Evolutionary conservation across 768 basidiomycete genomes (phyloP).

Genomic region (Sporobolomyces phaffii): DNA sequence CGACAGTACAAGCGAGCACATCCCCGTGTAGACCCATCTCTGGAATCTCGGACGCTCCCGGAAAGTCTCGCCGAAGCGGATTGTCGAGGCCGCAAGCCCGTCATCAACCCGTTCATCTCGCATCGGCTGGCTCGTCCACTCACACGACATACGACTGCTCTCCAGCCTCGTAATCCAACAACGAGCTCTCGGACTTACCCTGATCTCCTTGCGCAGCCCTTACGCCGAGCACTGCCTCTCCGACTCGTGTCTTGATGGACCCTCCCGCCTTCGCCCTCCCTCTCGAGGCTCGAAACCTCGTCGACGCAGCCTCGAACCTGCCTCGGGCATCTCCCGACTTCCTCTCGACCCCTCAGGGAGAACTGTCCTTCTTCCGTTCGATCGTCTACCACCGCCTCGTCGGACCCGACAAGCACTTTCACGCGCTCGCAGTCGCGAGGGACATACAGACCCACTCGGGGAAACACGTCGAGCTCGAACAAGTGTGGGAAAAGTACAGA

Average conservation of each 20-base stretch:
- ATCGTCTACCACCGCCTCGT: conserved; percentile 74
- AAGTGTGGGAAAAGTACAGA: conserved; percentile 68
- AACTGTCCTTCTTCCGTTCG: conserved; percentile 77
- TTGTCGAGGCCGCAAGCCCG: no score
- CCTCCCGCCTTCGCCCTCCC: not conserved
- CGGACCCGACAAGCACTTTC: conserved; percentile 75
- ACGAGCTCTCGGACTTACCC: no score
- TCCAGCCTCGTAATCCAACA: no score
- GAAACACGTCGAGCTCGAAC: conserved; percentile 56
- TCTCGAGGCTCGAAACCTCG: not conserved
- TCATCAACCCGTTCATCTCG: no score
- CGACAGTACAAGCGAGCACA: no score
- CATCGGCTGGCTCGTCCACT: no score
- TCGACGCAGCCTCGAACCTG: not conserved
- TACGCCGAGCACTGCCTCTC: no score
- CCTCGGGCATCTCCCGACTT: not conserved
- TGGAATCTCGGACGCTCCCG: no score
- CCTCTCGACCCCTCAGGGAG: conserved; percentile 66
- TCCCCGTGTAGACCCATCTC: no score
- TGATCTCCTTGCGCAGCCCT: no score
- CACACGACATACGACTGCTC: no score
- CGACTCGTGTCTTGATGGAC: not conserved
- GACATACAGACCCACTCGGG: conserved; percentile 68
- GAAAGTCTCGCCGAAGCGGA: no score
- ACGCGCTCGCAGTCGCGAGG: conserved; percentile 67